Evolutionary conservation across 2,329 filamentous ascomycete species (phyloP), one percentile per base, ranked within the genome.

Genomic region (Ophiostoma populinum): DNA sequence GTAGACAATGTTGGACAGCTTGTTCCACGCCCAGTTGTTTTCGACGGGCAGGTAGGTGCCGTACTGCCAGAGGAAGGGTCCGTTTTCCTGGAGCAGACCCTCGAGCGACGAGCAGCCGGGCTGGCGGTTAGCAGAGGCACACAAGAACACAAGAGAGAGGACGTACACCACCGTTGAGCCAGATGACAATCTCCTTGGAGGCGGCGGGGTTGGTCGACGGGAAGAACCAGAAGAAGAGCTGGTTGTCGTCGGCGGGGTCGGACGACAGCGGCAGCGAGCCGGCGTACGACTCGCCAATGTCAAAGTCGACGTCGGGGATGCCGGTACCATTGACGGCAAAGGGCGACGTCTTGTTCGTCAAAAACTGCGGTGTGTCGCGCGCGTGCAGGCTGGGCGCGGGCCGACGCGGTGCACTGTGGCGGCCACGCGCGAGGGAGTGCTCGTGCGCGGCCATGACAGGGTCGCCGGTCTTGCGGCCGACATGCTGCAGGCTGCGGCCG

Each of bases 1-100:
- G 69, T 74, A 90, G 31, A 90, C 58, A 47, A 86, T 68, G 51
- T 86, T 83, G 35, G 79, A 80, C 24, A 87, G 54, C 34, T 77
- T 77, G 40, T 70, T 69, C 78, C 78, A 86, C n/a, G 67, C 67
- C 57, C 75, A 85, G 0, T 67, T 63, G 48, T 85, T 85, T 29
- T 59, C 55, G 0, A 72, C 61, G 0, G 79, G 78, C 13, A 62
- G 61, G 37, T 62, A 67, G 1, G 77, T 86, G 22, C 81, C 81
- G 10, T 70, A 62, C 48, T 77, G 68, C 75, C 76, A 81, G 5
- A 66, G 38, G 46, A 82, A 77, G 0, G 80, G 76, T 0, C 81
- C 80, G 45, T 83, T 86, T 46, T 87, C 80, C 34, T 81, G 77
- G 8, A 87, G 51, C 2, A 86, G 58, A 7, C 77, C 79, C 43